Base-by-base conservation (phyloP, 2,329 filamentous ascomycete species). In the Alternaria incomplexa region DNA sequence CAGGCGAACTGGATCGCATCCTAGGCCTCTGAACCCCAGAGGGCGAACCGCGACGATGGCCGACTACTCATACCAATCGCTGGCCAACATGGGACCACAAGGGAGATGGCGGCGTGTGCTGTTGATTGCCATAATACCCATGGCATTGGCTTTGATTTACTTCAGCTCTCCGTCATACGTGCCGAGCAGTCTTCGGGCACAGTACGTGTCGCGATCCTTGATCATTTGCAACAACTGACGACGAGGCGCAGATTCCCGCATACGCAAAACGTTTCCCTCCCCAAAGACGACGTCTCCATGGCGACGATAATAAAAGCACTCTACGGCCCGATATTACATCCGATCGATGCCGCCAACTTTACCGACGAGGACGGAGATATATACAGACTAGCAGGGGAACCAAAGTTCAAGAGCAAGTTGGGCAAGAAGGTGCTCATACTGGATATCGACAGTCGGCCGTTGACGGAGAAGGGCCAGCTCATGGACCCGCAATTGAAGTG, bases 401-500 rank as follows among this genome's bases (percentile, higher is more conserved):
- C 77, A 5, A 72, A 70, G 23, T 79, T 77, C 67, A 79, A 69
- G 40, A 51, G 77, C 63, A 76, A 74, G 61, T 69, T 80, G 45
- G 78, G 78, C 8, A 80, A 79, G 70, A 75, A 71, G 53, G 75
- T 80, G 45, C 70, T 79, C 45, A 77, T 80, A 30, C 28, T 80
- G 63, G 78, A 80, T 61, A 79, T 80, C 36, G 78, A 80, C 58
- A 80, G 77, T 66, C 68, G 78, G 59, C 73, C 78, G 54, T 66
- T 80, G 65, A 74, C 69, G 2, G 74, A 72, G 11, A 60, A 73
- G 23, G 77, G 77, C 10, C 75, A 80, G 65, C 67, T 80, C 54
- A 78, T 80, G 77, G 75, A 77, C 61, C 48, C 73, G 44, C 66
- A 78, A 22, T 62, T 79, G 48, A 75, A 78, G 52, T 80, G 77